phyloP scores from a whole-genome alignment of 1,284 basidiomycete species.

The Cutaneotrichosporon sp. region DNA sequence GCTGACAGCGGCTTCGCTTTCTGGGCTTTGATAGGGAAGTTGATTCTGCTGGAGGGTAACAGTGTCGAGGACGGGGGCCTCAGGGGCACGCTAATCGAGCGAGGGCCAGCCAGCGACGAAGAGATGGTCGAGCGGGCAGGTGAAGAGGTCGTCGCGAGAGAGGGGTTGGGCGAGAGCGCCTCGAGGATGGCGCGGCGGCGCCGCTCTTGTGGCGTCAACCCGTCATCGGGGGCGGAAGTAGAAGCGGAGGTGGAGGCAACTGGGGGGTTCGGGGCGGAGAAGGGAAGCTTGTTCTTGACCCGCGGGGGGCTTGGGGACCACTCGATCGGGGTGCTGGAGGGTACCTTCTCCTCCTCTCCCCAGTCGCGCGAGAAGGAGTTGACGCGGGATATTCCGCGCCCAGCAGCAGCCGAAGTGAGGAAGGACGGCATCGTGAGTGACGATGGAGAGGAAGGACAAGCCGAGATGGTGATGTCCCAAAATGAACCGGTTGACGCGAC shows the following conservation, averaged over 20 bases:
- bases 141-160: slow-evolving; percentile 8
- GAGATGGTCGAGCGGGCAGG: not conserved
- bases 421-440: slow-evolving; percentile 28
- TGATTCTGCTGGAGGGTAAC: not conserved
- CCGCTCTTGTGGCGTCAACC: slow-evolving; percentile 31
- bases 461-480: not conserved
- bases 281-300: not conserved
- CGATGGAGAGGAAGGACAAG: not conserved
- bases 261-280: not conserved
- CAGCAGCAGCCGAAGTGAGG: slow-evolving; percentile 15
- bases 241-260: not conserved
- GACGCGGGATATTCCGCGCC: slow-evolving; percentile 33
- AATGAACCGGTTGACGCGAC: slow-evolving; percentile 20
- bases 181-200: slow-evolving; percentile 47
- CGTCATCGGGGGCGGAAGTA: not conserved
- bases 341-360: slow-evolving; percentile 36
- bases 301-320: slow-evolving; percentile 34
- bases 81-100: slow-evolving; percentile 9
- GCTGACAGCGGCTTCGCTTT: slow-evolving; percentile 1
- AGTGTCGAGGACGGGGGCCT: slow-evolving; percentile 5
- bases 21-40: not conserved
- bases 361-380: slow-evolving; percentile 46
- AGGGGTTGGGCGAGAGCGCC: slow-evolving; percentile 34
- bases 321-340: slow-evolving; percentile 23
- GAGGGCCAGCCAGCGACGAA: not conserved